Evolutionary conservation across 192 early-diverging fungal species (phyloP).

Genomic region (Funneliformis mosseae): DNA sequence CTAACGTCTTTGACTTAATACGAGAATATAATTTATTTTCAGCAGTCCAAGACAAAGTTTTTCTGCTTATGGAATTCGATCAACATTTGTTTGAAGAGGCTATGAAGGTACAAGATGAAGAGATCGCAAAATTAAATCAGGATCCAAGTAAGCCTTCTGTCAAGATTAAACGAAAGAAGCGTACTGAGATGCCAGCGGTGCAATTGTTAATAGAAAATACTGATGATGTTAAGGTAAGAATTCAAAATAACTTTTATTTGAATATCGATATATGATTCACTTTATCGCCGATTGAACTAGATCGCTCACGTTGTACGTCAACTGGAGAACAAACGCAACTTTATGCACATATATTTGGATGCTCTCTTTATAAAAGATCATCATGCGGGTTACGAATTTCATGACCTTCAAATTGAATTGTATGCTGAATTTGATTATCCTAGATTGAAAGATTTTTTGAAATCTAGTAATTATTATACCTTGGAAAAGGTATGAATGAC

Average conservation of each 20-base stretch:
- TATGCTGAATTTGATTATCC: slow-evolving; percentile 86
- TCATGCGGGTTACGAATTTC: slow-evolving; percentile 71
- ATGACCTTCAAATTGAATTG: slow-evolving; percentile 81
- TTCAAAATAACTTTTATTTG: background rate
- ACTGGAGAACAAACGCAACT: slow-evolving; percentile 59
- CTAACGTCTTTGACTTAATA: slow-evolving; percentile 79
- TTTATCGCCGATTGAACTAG: slow-evolving; percentile 35
- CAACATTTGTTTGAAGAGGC: slow-evolving; percentile 52
- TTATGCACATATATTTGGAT: slow-evolving; percentile 90
- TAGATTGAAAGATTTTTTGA: slow-evolving; percentile 82
- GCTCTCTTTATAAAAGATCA: slow-evolving; percentile 76
- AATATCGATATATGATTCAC: background rate
- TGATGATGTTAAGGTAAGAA: slow-evolving; percentile 76
- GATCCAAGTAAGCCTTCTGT: background rate
- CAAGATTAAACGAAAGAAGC: slow-evolving; percentile 24
- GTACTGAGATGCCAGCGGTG: slow-evolving; percentile 64
- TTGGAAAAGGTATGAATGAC: slow-evolving; percentile 63
- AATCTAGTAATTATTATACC: slow-evolving; percentile 74
- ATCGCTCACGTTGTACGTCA: slow-evolving; percentile 69
- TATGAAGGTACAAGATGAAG: slow-evolving; percentile 43
- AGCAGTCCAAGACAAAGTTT: slow-evolving; percentile 75
- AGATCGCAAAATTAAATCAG: slow-evolving; percentile 20
- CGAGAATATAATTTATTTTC: slow-evolving; percentile 77
- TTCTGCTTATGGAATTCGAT: slow-evolving; percentile 86
- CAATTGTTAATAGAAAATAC: slow-evolving; percentile 82